Percentiles rank a stretch among this genome's conserved stretches.
Conservation (phyloP, 2,329 filamentous ascomycete species). For the Nannizzia gypsea region DNA sequence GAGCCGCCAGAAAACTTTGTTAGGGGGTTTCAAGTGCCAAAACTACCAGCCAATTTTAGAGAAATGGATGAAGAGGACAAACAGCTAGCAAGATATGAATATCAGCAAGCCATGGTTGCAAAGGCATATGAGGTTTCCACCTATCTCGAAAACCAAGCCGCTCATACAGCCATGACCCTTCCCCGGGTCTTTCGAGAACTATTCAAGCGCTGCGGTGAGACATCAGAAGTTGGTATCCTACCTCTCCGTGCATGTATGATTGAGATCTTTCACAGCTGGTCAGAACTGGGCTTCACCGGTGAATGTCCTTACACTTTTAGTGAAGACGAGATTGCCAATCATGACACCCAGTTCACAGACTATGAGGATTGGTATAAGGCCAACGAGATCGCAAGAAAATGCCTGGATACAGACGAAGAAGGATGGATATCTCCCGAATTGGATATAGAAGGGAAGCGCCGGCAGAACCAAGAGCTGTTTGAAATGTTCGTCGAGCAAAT, state of each 20-base stretch:
- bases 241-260: conserved; percentile 24
- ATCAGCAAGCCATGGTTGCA: background rate
- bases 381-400: conserved; percentile 16
- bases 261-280: conserved; percentile 21
- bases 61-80: background rate
- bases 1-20: background rate
- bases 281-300: conserved; percentile 18
- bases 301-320: conserved; percentile 19
- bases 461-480: background rate
- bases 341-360: conserved; percentile 21
- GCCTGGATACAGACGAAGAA: conserved; percentile 25
- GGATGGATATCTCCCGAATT: conserved; percentile 26
- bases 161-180: conserved; percentile 18
- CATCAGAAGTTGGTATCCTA: conserved; percentile 20
- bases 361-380: conserved; percentile 17
- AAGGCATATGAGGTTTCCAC: background rate
- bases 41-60: background rate
- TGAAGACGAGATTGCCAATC: conserved; percentile 19
- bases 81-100: background rate
- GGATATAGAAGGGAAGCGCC: conserved; percentile 13
- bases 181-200: conserved; percentile 22
- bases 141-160: background rate
- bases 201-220: conserved; percentile 23
- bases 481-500: background rate
- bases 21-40: background rate